Base-by-base conservation (phyloP, 2,329 filamentous ascomycete species). In the Beauveria rudraprayagi region DNA sequence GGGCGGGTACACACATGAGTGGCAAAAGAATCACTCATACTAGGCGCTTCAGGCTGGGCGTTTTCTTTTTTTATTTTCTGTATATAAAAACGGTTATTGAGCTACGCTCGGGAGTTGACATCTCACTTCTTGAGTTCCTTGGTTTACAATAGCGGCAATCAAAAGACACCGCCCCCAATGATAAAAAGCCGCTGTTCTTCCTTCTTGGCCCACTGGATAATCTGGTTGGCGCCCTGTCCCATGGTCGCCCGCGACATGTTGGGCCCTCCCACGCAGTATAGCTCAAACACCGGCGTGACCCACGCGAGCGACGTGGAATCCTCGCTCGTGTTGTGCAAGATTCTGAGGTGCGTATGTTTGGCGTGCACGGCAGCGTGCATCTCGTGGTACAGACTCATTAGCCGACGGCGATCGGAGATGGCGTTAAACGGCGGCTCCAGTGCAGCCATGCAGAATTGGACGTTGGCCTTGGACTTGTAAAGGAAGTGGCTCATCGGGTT, bases 121-220 rank as follows among this genome's bases (percentile, higher is more conserved):
- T 11, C 11, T 22, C 16, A 30, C 22, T 55, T 28, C 5, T n/a
- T 16, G 34, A 37, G 34, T 54, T 46, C 4, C 8, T 17, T 40
- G 4, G 16, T 40, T 40, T 28, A 37, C 41, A 2, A 44, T 43
- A 37, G 47, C 56, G 57, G 50, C 41, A 53, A 53, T 60, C 50
- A 87, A 68, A 88, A 89, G 67, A 97, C 93, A 48, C 92, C 94
- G n/a, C 94, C 95, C 1, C 94, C 94, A 70, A 99, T 94, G 63
- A 99, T 96, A 70, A 99, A 99, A 6, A 97, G 78, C 61, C 94
- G 81, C 74, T 97, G 92, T 74, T 97, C 93, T 75, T 99, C 94
- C 66, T 87, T 82, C 70, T 90, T 88, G 1, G 93, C 88, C 92
- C 93, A 99, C 70, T 94, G 90, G 6, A 95, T 87, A 55, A 99